These are phyloP conservation scores for Leptodermis oblonga DNA, from an alignment of 257 asterid genomes.

Conservation along the genomic window DNA sequence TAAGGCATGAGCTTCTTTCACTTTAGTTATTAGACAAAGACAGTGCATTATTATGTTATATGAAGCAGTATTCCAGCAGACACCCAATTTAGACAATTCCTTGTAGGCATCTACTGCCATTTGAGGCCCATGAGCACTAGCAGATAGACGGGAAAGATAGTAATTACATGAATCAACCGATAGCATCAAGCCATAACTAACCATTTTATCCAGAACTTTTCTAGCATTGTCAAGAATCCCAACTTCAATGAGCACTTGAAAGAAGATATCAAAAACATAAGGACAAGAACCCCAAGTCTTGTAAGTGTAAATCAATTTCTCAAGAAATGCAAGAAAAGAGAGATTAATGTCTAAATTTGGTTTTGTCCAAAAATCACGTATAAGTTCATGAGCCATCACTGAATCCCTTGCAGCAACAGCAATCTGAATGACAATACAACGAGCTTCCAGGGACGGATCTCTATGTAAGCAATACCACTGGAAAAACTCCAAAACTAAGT, in stretches of 20 bases:
- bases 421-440: conserved; percentile 74
- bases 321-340: conserved; percentile 50
- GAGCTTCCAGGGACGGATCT: conserved; percentile 74
- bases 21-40: conserved; percentile 59
- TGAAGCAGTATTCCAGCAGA: conserved; percentile 69
- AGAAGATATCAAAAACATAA: conserved; percentile 67
- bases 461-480: conserved; percentile 75
- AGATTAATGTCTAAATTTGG: conserved; percentile 32
- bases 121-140: conserved; percentile 38
- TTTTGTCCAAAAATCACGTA: conserved; percentile 49
- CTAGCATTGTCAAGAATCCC: conserved; percentile 62
- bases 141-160: conserved; percentile 58
- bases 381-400: conserved; percentile 38
- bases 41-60: conserved; percentile 68
- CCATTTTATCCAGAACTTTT: conserved; percentile 59
- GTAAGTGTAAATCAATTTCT: conserved; percentile 70
- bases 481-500: conserved; percentile 54
- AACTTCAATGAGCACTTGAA: conserved; percentile 61
- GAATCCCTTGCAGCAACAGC: conserved; percentile 58
- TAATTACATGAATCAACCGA: conserved; percentile 74
- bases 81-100: conserved; percentile 66
- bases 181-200: conserved; percentile 64
- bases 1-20: conserved; percentile 69
- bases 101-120: conserved; percentile 47
- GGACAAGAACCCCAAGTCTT: conserved; percentile 92